A percentile compares a stretch with the other conserved stretches of the same genome.
These are phyloP conservation scores for Cutaneotrichosporon spelunceum DNA, from an alignment of 1,284 basidiomycete genomes.

Conservation along the genomic window DNA sequence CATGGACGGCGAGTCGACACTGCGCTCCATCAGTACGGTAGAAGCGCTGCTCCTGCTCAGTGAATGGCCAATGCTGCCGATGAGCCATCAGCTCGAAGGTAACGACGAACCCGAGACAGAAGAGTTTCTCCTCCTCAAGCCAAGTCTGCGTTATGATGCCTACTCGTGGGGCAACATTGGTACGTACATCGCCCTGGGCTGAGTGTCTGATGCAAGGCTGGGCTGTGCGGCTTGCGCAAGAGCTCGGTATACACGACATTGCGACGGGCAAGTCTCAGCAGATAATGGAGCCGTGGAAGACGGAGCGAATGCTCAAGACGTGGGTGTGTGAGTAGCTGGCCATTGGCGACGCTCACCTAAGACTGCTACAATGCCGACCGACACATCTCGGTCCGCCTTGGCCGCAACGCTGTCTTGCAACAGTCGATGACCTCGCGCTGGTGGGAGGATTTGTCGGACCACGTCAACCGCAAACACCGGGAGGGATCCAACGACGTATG, in stretches of 20 bases:
- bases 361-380: conserved; percentile 21
- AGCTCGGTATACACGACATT: conserved; percentile 20
- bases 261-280: conserved; percentile 3
- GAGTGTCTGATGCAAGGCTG: background rate
- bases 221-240: conserved; percentile 20
- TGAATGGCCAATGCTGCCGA: conserved; percentile 21
- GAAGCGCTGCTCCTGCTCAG: conserved; percentile 20
- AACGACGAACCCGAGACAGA: conserved; percentile 5
- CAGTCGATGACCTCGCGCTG: conserved; percentile 21
- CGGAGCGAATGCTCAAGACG: conserved; percentile 17
- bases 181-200: background rate
- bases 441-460: conserved; percentile 18
- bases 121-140: conserved; percentile 13
- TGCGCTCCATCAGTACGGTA: conserved; percentile 14
- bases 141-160: conserved; percentile 17
- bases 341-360: background rate
- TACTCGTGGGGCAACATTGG: conserved; percentile 20
- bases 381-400: conserved; percentile 16
- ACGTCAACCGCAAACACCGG: conserved; percentile 2
- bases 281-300: conserved; percentile 5
- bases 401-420: conserved; percentile 19
- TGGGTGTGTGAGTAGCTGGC: conserved; percentile 16
- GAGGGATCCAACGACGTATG: conserved; percentile 5
- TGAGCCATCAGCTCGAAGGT: background rate
- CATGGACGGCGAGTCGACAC: conserved; percentile 16